A percentile compares a stretch with the other conserved stretches of the same genome.
These are phyloP conservation scores for Tuber brumale DNA, from an alignment of 495 filamentous ascomycete genomes.

Conservation along the genomic window DNA sequence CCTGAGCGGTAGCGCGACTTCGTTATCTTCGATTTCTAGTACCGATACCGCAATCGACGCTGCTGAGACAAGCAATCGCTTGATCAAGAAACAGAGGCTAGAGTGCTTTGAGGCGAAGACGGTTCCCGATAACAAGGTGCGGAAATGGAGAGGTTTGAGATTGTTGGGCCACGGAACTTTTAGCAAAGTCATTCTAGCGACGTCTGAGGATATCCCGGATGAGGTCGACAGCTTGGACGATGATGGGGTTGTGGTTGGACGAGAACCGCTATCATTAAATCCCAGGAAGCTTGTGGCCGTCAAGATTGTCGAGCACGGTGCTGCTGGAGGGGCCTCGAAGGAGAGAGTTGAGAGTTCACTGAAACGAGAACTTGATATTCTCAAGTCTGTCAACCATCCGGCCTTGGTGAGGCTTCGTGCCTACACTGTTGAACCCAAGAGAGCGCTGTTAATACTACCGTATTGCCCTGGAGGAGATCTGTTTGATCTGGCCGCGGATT, in stretches of 20 bases:
- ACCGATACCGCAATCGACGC: constrained; percentile 34
- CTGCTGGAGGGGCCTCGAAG: constrained; percentile 75
- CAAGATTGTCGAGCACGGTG: constrained; percentile 91
- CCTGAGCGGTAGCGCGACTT: constrained; percentile 43
- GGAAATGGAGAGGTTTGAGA: constrained; percentile 68
- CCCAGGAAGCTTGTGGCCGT: constrained; percentile 76
- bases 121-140: constrained; percentile 52
- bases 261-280: constrained; percentile 45
- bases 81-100: constrained; percentile 43
- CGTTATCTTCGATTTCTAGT: constrained; percentile 43
- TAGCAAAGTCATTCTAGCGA: constrained; percentile 85
- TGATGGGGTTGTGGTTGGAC: constrained; percentile 46
- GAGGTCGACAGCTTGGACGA: constrained; percentile 43
- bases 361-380: constrained; percentile 89
- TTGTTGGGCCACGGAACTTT: constrained; percentile 89
- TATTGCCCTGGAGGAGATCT: constrained; percentile 93
- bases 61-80: constrained; percentile 23
- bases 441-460: constrained; percentile 75
- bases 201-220: constrained; percentile 49
- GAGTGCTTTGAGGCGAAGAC: constrained; percentile 60
- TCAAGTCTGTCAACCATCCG: constrained; percentile 78
- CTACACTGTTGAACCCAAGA: constrained; percentile 70
- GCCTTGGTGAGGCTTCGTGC: constrained; percentile 84
- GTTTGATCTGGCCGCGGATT: constrained; percentile 77
- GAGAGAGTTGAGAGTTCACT: constrained; percentile 84